These are phyloP conservation scores for Draba incana DNA, from an alignment of 345 rosid genomes.

Conservation along the genomic window DNA sequence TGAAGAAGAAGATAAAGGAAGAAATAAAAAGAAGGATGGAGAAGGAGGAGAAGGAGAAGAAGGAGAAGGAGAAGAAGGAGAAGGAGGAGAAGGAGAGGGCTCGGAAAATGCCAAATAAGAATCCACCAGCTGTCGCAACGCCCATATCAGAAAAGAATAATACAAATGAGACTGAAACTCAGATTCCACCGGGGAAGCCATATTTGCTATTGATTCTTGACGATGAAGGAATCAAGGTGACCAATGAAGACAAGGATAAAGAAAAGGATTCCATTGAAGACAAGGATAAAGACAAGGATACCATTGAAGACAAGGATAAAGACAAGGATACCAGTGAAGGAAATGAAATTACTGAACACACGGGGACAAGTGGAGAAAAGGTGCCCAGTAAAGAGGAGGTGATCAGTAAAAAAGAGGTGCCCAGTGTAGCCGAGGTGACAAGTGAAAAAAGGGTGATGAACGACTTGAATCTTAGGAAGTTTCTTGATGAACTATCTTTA, in stretches of 20 bases:
- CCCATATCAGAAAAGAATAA: no score
- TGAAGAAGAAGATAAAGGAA: not conserved
- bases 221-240: conserved; percentile 34
- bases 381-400: no score
- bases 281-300: not conserved
- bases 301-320: no score
- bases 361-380: no score
- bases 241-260: conserved; percentile 11
- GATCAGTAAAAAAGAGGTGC: conserved; percentile 1
- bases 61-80: not conserved
- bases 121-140: no score
- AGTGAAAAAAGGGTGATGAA: conserved; percentile 17
- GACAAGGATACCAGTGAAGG: no score
- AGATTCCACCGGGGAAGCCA: no score
- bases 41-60: not conserved
- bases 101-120: no score
- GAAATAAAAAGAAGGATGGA: not conserved
- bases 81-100: not conserved
- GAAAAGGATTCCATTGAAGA: conserved; percentile 8
- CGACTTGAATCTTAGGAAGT: not conserved
- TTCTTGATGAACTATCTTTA: not conserved
- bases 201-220: conserved; percentile 53
- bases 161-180: no score
- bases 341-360: no score
- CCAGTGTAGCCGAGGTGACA: not conserved